Conservation (phyloP, 2,329 filamentous ascomycete species). For the Ophiostoma sp. region DNA sequence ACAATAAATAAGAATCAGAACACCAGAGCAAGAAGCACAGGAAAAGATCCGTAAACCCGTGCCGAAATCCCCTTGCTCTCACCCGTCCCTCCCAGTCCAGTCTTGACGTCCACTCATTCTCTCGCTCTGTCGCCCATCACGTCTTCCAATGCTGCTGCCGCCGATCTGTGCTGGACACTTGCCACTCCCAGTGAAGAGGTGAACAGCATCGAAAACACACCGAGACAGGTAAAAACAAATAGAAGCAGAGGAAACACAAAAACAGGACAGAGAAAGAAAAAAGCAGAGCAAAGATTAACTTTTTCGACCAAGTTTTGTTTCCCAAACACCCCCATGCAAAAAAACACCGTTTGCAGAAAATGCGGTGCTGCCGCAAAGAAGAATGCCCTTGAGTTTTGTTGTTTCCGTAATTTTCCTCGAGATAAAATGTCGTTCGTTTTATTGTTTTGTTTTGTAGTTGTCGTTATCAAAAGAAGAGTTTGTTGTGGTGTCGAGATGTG, state of each 20-base stretch:
- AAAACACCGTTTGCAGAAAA: not conserved
- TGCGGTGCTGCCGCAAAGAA: slow-evolving; percentile 6
- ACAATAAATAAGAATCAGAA: slow-evolving; percentile 18
- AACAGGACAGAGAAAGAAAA: not conserved
- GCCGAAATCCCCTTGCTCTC: slow-evolving; percentile 16
- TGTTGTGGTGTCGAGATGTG: not conserved
- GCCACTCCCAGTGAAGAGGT: slow-evolving; percentile 6
- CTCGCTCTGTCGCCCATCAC: not conserved
- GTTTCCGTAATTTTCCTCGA: slow-evolving; percentile 3
- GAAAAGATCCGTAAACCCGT: slow-evolving; percentile 17
- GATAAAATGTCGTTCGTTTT: slow-evolving; percentile 11
- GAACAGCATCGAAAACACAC: not conserved
- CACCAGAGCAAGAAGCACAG: slow-evolving; percentile 22
- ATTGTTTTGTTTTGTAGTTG: slow-evolving; percentile 15
- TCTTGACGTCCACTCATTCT: not conserved
- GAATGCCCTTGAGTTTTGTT: slow-evolving; percentile 4
- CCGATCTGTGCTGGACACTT: not conserved
- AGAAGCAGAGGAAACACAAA: not conserved
- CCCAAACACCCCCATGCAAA: slow-evolving; percentile 6
- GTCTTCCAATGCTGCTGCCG: not conserved
- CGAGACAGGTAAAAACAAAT: slow-evolving; percentile 1
- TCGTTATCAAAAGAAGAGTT: not conserved
- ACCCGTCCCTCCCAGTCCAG: slow-evolving; percentile 12
- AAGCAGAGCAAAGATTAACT: slow-evolving; percentile 15
- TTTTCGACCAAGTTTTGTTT: slow-evolving; percentile 16